Base-by-base conservation (phyloP, 225 moss, liverwort and hornwort genomes). In the Asterella californica region DNA sequence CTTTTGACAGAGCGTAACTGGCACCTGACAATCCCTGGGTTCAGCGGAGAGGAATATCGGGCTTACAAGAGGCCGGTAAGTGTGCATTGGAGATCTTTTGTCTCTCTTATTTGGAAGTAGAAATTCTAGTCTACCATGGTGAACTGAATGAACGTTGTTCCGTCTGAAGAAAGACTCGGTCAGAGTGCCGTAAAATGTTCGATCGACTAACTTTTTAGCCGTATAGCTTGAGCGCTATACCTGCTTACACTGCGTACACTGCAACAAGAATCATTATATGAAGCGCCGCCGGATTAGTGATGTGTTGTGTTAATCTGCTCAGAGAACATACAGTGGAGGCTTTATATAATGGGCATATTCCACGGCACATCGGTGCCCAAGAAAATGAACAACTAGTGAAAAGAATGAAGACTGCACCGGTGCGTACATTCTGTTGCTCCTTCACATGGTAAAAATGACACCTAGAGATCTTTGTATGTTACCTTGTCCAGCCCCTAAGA, bases 11-110 rank as follows among this genome's bases (percentile, higher is more conserved):
- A 89, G 77, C 79, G 85, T 75, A 89, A 94, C 38, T 97, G 93
- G 88, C 93, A 93, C 76, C 92, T 97, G 60, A 91, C 93, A 12
- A 91, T 97, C n/a, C 97, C 94, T 30, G 97, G 97, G 19, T 97
- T 97, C 78, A 84, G 92, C 68, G 93, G 97, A 63, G 97, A 97
- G 2, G 97, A 97, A 37, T 94, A 93, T 79, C 90, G 93, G 9
- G 82, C 97, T 2, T 97, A 88, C 84, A 97, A 90, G 82, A 88
- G 91, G 4, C 88, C 93, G 65, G 88, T 78, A 27, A 88, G 83
- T 79, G 4, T 33, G 47, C 6, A 52, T 64, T 57, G 57, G 5
- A 19, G 57, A 57, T 19, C 24, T 42, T 42, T 3, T 42, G 18
- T 57, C 10, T 57, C 17, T 11, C 57, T 55, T 15, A 55, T 55